Percentiles rank a stretch among this genome's conserved stretches.
These are phyloP conservation scores for Mimosa pudica DNA, from an alignment of 306 rosid genomes.

Conservation along the genomic window DNA sequence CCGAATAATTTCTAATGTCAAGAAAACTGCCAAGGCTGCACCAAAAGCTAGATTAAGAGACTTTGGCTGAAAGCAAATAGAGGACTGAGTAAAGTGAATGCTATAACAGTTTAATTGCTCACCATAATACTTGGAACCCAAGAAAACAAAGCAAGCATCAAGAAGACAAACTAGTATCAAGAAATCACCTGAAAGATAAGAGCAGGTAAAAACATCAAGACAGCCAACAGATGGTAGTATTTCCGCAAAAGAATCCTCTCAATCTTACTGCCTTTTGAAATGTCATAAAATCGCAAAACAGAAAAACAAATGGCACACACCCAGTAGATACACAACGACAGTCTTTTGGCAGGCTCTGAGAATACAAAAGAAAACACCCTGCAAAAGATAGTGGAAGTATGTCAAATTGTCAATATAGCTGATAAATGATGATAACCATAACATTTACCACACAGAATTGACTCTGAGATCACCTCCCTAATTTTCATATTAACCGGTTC, in stretches of 20 bases:
- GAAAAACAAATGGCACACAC: conserved; percentile 62
- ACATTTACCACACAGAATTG: conserved; percentile 13
- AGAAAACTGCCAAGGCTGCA: conserved; percentile 84
- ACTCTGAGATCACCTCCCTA: conserved; percentile 1
- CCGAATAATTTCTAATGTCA: conserved; percentile 84
- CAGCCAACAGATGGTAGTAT: conserved; percentile 96
- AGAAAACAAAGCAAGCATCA: not conserved
- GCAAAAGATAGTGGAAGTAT: conserved; percentile 42
- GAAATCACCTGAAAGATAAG: conserved; percentile 82
- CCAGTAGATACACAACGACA: conserved; percentile 83
- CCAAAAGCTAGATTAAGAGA: conserved; percentile 94
- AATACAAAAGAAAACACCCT: conserved; percentile 88
- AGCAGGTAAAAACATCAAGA: conserved; percentile 93
- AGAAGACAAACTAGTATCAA: conserved; percentile 14
- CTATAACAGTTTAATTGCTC: conserved; percentile 23
- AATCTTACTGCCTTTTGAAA: conserved; percentile 85
- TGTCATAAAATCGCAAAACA: conserved; percentile 77
- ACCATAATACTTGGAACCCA: conserved; percentile 22
- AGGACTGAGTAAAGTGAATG: conserved; percentile 44
- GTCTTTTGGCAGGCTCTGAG: conserved; percentile 79
- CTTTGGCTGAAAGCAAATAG: conserved; percentile 73
- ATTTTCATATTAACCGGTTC: conserved; percentile 21
- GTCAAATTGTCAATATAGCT: conserved; percentile 23
- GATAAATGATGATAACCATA: conserved; percentile 26
- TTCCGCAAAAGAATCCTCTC: conserved; percentile 96